phyloP scores from a whole-genome alignment of 169 alveolate genomes.

The Amoebophrya sp. region DNA sequence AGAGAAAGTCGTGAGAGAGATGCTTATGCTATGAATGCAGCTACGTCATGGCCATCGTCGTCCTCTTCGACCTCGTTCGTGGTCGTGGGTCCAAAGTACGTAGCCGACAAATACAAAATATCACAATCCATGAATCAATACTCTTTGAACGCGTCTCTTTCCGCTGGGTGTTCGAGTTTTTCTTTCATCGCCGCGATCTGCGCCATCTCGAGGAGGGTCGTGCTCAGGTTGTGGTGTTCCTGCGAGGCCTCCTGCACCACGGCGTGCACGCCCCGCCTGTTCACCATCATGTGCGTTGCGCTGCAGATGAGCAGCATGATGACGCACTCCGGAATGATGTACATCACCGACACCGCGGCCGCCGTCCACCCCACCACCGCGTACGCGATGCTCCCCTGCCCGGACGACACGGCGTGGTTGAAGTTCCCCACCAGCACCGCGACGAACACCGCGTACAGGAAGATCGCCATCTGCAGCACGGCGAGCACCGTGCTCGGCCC shows the following conservation, averaged over 20 bases:
- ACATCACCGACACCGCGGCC: background rate
- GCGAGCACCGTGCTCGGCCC: background rate
- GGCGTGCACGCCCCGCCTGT: background rate
- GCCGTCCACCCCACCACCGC: background rate
- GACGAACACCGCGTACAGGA: background rate
- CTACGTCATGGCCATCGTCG: background rate
- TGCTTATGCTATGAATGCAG: background rate
- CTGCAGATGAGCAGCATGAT: background rate
- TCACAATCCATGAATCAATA: background rate
- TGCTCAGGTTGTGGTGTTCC: background rate
- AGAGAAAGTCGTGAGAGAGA: background rate
- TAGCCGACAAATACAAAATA: background rate
- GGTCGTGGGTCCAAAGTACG: background rate
- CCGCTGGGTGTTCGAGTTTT: background rate
- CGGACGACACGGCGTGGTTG: background rate
- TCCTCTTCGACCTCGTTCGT: background rate
- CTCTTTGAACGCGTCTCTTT: background rate
- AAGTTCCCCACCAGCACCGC: background rate
- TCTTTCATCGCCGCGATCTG: background rate
- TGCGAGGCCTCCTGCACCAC: background rate
- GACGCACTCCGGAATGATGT: background rate
- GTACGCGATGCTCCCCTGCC: background rate
- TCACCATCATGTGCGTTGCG: background rate
- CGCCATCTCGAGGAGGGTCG: background rate
- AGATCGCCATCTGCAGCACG: background rate